Base-by-base conservation (phyloP, 2,329 filamentous ascomycete species). In the Zelopaecilomyces penicillatus region DNA sequence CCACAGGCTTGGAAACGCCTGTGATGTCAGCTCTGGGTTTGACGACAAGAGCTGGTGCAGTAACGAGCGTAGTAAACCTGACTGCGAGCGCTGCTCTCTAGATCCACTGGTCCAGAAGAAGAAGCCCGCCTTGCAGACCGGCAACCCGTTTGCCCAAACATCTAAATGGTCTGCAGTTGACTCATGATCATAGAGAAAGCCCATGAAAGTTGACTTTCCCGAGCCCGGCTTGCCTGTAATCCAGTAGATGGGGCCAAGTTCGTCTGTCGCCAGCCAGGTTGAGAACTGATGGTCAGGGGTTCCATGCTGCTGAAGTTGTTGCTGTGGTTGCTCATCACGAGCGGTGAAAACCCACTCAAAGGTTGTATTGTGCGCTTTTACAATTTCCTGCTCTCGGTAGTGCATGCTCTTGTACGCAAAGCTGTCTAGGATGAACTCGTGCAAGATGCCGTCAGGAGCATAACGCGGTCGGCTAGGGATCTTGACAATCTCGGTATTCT, bases 121-220 rank as follows among this genome's bases (percentile, higher is more conserved):
- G 53, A 66, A 73, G 0, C 58, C 62, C 0, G 67, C 65, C 0
- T 59, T 63, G 2, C 56, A 59, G 3, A 63, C 52, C 0, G 56
- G 56, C 42, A 35, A 46, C 0, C 36, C 47, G 0, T 30, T 51
- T 0, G 62, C 53, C 65, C 64, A 68, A 1, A 31, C 11, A 1
- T 44, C 49, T 6, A 60, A 49, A 5, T 47, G 40, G 7, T 50
- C 4, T 31, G 52, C 26, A 0, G 52, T 51, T 2, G 28, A 32
- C 1, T 39, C 35, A 19, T 63, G 58, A 4, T 57, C 52, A 0
- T 54, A 58, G 9, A 68, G 54, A 32, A 64, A 63, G 19, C 66
- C 64, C 56, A 71, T 70, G 2, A 73, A 56, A 0, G 68, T 71
- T 0, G 67, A 71, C 47, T 74, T 74, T 1, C 70, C 70, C 0